phyloP scores from a whole-genome alignment of 176 grass and related monocot species.

The Phyllostachys edulis region DNA sequence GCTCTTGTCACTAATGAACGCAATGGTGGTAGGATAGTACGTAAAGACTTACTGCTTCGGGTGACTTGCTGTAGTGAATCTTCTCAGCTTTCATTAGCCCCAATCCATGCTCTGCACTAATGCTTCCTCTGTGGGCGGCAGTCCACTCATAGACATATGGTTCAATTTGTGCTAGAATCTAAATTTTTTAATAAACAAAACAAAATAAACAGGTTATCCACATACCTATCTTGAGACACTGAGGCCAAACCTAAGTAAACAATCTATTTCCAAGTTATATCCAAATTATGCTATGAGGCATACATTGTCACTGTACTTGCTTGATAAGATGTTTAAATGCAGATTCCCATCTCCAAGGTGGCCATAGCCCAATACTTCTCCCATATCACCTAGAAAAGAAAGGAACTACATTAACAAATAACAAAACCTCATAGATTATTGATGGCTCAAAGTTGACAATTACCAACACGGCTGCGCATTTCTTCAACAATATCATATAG shows the following conservation, averaged over 20 bases:
- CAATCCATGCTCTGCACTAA: conserved; percentile 90
- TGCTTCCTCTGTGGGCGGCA: conserved; percentile 85
- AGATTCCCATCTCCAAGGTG: conserved; percentile 97
- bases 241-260: conserved; percentile 31
- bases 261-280: conserved; percentile 12
- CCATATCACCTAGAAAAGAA: conserved; percentile 55
- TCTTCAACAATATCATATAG: conserved; percentile 89
- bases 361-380: conserved; percentile 79
- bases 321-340: conserved; percentile 80
- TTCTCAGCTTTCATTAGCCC: conserved; percentile 96
- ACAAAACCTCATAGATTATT: not conserved
- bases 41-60: conserved; percentile 66
- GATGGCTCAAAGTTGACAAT: not conserved
- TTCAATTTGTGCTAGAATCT: conserved; percentile 79
- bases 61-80: conserved; percentile 95
- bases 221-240: not conserved
- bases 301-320: conserved; percentile 74
- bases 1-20: not conserved
- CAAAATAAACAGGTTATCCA: conserved; percentile 14
- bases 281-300: conserved; percentile 1
- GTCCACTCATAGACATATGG: conserved; percentile 97
- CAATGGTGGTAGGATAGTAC: not conserved
- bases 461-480: conserved; percentile 86
- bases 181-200: conserved; percentile 39
- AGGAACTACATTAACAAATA: conserved; percentile 18